Evolutionary conservation across 176 grass and related monocot genomes (phyloP), one percentile per base, ranked within the genome.

Genomic region (Lolium perenne): DNA sequence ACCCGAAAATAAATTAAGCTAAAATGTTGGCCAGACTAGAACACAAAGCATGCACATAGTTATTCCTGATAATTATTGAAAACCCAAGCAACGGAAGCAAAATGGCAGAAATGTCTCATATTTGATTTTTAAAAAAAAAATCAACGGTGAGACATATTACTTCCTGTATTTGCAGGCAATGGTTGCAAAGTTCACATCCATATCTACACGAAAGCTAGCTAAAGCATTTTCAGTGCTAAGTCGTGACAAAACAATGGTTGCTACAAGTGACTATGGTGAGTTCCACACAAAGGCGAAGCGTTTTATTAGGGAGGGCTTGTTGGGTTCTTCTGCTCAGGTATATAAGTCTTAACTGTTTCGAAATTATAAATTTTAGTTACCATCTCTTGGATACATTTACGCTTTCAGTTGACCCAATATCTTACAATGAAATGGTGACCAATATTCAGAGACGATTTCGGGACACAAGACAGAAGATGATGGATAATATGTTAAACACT

Each of bases 231-330:
- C 81, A 20, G 45, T 91, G 74, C 88, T 97, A 46, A 93, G 88
- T 35, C 90, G 9, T 29, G 59, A 97, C 64, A 97, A 97, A 85
- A 87, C 69, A 68, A 93, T 97, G 84, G 84, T 94, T 66, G 90
- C 95, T 35, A 91, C 70, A 20, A 97, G 92, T 43, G 95, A 97
- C 82, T 94, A 94, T 54, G 90, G 74, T 15, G 87, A 97, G 45
- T 97, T 90, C 76, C 92, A 94, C 74, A 94, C 90, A 71, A 90
- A 85, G 84, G 90, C 89, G 15, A 97, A 94, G 82, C 90, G 95
- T 41, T 94, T 89, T 40, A 16, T 97, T 38, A 82, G 94, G 86
- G 76, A 87, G 3, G 86, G 79, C 71, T 66, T 93, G 70, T 74
- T 97, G 49, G 89, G 95, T 81, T 61, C 84, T 81, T 85, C 80